Evolutionary conservation across 208 protist genomes (phyloP).

Genomic region (Leishmania braziliensis): DNA sequence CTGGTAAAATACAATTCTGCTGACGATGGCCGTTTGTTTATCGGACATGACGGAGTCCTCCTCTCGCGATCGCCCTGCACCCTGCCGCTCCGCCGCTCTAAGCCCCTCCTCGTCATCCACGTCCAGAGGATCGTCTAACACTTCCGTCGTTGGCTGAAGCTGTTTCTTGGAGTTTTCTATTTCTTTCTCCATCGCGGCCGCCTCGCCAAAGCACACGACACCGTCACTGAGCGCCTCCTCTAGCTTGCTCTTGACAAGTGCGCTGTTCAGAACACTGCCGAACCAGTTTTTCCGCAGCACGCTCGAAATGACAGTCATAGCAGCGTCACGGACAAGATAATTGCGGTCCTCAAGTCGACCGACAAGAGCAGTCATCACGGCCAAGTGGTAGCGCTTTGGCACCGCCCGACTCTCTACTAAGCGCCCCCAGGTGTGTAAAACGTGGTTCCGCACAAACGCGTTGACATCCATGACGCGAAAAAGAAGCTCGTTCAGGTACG

Average conservation of each 20-base stretch:
- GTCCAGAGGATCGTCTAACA: conserved; percentile 23
- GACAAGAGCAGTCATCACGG: conserved; percentile 66
- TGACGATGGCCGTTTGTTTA: conserved; percentile 56
- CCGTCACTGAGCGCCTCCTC: conserved; percentile 41
- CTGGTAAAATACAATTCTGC: conserved; percentile 79
- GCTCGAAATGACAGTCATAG: conserved; percentile 66
- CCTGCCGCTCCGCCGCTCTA: conserved; percentile 9
- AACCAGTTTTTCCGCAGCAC: conserved; percentile 89
- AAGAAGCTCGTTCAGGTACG: conserved; percentile 82
- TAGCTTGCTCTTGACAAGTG: conserved; percentile 60
- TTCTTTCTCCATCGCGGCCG: conserved; percentile 29
- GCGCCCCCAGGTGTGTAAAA: conserved; percentile 76
- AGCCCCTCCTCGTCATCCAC: conserved; percentile 16
- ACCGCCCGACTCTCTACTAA: conserved; percentile 75
- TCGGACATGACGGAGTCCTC: conserved; percentile 34
- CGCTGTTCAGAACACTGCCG: conserved; percentile 68
- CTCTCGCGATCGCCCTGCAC: background rate
- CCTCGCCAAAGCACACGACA: conserved; percentile 31
- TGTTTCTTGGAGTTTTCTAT: conserved; percentile 36
- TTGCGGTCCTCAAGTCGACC: conserved; percentile 83
- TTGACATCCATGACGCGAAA: conserved; percentile 89
- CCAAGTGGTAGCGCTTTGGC: conserved; percentile 76
- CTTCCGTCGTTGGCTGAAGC: conserved; percentile 50
- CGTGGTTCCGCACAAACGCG: conserved; percentile 87
- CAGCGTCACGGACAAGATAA: conserved; percentile 84